Evolutionary conservation across 2,329 filamentous ascomycete species (phyloP).

Genomic region (Pseudogymnoascus sp.): DNA sequence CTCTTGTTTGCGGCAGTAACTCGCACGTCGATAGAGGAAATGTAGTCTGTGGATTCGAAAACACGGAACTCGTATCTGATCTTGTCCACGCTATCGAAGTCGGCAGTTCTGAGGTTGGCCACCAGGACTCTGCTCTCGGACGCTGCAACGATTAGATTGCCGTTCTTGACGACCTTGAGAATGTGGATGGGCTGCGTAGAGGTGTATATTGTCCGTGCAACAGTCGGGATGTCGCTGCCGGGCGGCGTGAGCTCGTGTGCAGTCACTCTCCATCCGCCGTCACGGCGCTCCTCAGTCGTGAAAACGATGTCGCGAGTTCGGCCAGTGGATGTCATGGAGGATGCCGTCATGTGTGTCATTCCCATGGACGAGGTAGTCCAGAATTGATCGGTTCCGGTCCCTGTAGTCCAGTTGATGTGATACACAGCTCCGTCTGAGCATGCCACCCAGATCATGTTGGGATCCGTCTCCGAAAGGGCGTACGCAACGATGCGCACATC

Average conservation of each 20-base stretch:
- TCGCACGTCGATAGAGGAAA: conserved; percentile 61
- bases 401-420: conserved; percentile 50
- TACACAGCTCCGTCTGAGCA: conserved; percentile 51
- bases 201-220: conserved; percentile 35
- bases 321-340: conserved; percentile 28
- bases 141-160: conserved; percentile 50
- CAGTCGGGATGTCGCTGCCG: conserved; percentile 24
- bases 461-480: conserved; percentile 35
- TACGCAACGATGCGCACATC: conserved; percentile 31
- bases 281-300: conserved; percentile 27
- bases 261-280: conserved; percentile 28
- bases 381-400: conserved; percentile 34
- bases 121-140: conserved; percentile 50
- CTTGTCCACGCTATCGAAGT: conserved; percentile 32
- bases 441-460: conserved; percentile 51
- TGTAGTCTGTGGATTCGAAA: conserved; percentile 53
- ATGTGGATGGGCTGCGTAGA: conserved; percentile 35
- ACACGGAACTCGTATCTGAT: conserved; percentile 50
- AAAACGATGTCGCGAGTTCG: conserved; percentile 30
- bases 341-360: conserved; percentile 29
- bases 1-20: conserved; percentile 27
- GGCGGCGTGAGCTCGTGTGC: conserved; percentile 29
- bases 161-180: conserved; percentile 45
- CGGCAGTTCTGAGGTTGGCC: conserved; percentile 40
- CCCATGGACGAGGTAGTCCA: conserved; percentile 33